Base-by-base conservation (phyloP, 495 filamentous ascomycete species). In the Aspergillus nidulans region DNA sequence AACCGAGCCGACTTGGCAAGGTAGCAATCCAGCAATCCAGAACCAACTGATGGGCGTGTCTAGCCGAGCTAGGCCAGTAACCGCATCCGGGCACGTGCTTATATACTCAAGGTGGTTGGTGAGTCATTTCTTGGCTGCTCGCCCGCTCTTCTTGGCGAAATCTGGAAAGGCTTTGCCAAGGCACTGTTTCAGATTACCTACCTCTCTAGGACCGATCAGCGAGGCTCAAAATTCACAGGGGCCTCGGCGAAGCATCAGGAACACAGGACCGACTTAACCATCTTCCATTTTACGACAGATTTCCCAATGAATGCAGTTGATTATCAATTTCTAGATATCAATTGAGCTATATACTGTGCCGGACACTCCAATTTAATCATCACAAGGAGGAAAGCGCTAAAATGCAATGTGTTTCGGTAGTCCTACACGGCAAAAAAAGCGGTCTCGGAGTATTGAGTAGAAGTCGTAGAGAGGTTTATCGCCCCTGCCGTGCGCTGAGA, bases 401-500 rank as follows among this genome's bases (percentile, higher is more conserved):
- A 43, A 60, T 55, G 52, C 48, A 60, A 49, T 45, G 38, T 41
- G 40, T 44, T 39, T 28, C 16, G 34, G 12, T 52, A 57, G 28
- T 57, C 47, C 43, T 57, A 57, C 55, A 57, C 55, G 23, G 40
- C 43, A 42, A 30, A 52, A 52, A 50, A 21, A 59, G 18, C 2
- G 26, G 21, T 13, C 18, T n/a, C 36, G 16, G 25, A 38, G 41
- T 34, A 28, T 39, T 52, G 38, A 16, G 24, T 36, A 42, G 32
- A 45, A n/a, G n/a, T n/a, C 10, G 7, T 25, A 34, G 36, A 34
- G n/a, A 49, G 49, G 16, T 16, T 56, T 25, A 49, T 65, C 53
- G 73, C 45, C 65, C 66, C 52, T 73, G 72, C 48, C 73, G 67
- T 47, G 90, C 85, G 67, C 92, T 97, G 66, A 98, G 74, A 61